A percentile compares a stretch with the other conserved stretches of the same genome.
Conservation (phyloP, 441 rosid genomes). For the Erodium texanum region DNA sequence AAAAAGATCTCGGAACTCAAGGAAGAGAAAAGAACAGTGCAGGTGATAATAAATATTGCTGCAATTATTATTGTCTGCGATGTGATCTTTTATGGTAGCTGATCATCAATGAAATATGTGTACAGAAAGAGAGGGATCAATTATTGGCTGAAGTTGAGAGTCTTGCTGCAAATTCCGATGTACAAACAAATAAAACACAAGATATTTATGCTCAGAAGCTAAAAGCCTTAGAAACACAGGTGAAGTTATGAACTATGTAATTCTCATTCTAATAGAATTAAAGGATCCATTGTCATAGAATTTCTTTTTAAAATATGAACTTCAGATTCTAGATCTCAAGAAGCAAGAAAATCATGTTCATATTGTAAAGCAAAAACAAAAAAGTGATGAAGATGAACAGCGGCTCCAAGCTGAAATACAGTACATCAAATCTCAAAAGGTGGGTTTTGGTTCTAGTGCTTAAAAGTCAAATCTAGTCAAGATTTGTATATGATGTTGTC, state of each 20-base stretch:
- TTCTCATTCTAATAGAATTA: conserved; percentile 6
- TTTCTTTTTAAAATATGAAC: conserved; percentile 10
- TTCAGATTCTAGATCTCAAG: conserved; percentile 48
- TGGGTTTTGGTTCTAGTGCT: conserved; percentile 18
- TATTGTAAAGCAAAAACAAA: conserved; percentile 52
- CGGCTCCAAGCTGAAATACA: conserved; percentile 60
- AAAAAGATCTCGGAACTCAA: conserved; percentile 61
- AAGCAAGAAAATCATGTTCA: conserved; percentile 59
- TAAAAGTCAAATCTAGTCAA: background rate
- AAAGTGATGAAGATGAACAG: conserved; percentile 55
- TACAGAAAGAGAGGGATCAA: conserved; percentile 53
- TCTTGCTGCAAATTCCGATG: conserved; percentile 48
- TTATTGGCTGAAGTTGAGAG: conserved; percentile 47
- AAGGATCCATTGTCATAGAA: conserved; percentile 4
- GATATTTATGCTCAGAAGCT: conserved; percentile 47
- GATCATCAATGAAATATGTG: conserved; percentile 13
- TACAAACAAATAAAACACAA: conserved; percentile 34
- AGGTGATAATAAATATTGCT: conserved; percentile 20
- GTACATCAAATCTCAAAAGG: conserved; percentile 59
- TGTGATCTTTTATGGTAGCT: conserved; percentile 7
- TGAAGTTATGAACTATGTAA: conserved; percentile 15
- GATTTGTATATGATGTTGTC: conserved; percentile 5
- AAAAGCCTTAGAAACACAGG: conserved; percentile 60
- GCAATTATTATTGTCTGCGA: conserved; percentile 2
- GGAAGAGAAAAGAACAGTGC: conserved; percentile 52